A percentile compares a stretch with the other conserved stretches of the same genome.
Conservation (phyloP, 305 asterid species). For the Striga hermonthica region DNA sequence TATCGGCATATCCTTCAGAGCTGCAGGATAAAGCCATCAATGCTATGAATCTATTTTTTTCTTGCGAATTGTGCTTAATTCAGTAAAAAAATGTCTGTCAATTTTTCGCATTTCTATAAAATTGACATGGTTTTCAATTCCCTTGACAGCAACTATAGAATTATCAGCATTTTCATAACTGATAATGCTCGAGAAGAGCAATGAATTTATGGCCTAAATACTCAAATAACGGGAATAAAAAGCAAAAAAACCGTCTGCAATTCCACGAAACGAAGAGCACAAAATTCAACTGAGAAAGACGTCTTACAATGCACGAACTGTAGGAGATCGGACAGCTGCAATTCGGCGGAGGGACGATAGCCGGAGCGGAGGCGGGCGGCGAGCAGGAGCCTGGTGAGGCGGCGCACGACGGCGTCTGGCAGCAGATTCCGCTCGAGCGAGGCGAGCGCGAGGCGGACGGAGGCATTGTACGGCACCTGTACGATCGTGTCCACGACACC, state of each 20-base stretch:
- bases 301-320: constrained; percentile 54
- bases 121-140: too few species aligned
- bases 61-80: too few species aligned
- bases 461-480: constrained; percentile 56
- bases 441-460: constrained; percentile 64
- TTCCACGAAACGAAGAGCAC: neutral
- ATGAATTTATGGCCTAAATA: neutral
- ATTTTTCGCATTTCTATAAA: too few species aligned
- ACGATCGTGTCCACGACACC: constrained; percentile 42
- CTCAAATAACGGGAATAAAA: neutral
- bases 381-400: constrained; percentile 69
- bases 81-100: too few species aligned
- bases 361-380: constrained; percentile 78
- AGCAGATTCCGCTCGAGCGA: constrained; percentile 75
- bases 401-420: constrained; percentile 76
- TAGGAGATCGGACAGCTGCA: constrained; percentile 57
- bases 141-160: too few species aligned
- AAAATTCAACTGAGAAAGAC: neutral
- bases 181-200: too few species aligned
- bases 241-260: neutral
- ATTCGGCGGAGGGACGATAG: constrained; percentile 52
- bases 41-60: neutral
- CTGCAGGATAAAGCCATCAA: constrained; percentile 42
- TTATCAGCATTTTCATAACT: too few species aligned
- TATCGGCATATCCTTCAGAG: constrained; percentile 77